Percentiles rank a stretch among this genome's conserved stretches.
Evolutionary conservation across 768 basidiomycete genomes (phyloP).

Genomic region (Auricularia sp.): DNA sequence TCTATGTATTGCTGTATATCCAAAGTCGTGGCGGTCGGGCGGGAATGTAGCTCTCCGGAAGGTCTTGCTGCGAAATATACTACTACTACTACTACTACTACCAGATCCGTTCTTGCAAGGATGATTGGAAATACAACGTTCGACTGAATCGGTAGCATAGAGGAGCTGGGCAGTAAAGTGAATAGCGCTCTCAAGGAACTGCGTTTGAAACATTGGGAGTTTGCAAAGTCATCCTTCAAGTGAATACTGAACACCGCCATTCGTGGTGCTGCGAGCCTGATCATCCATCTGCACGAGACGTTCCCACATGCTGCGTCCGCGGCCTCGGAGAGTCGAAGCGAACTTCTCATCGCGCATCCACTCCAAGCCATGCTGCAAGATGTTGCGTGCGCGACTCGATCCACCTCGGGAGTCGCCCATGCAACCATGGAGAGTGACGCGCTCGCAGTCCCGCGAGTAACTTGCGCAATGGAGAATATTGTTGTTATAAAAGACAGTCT

Average conservation of each 20-base stretch:
- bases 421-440: slow-evolving; percentile 62
- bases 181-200: no score
- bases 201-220: neutral
- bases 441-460: slow-evolving; percentile 38
- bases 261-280: slow-evolving; percentile 17
- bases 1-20: no score
- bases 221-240: slow-evolving; percentile 15
- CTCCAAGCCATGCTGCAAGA: slow-evolving; percentile 60
- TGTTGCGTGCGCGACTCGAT: slow-evolving; percentile 51
- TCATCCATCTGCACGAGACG: slow-evolving; percentile 40
- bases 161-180: no score
- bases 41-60: no score
- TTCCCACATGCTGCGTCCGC: slow-evolving; percentile 29
- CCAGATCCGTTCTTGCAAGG: no score
- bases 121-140: no score
- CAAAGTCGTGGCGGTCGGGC: no score
- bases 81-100: no score
- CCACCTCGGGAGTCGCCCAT: slow-evolving; percentile 59
- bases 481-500: slow-evolving; percentile 71
- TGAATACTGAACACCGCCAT: slow-evolving; percentile 44
- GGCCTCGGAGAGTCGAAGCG: slow-evolving; percentile 25
- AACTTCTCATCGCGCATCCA: slow-evolving; percentile 50
- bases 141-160: no score
- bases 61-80: no score
- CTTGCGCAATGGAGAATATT: slow-evolving; percentile 69